Base-by-base conservation (phyloP, 2,329 filamentous ascomycete genomes). In the Ascochyta lentis region DNA sequence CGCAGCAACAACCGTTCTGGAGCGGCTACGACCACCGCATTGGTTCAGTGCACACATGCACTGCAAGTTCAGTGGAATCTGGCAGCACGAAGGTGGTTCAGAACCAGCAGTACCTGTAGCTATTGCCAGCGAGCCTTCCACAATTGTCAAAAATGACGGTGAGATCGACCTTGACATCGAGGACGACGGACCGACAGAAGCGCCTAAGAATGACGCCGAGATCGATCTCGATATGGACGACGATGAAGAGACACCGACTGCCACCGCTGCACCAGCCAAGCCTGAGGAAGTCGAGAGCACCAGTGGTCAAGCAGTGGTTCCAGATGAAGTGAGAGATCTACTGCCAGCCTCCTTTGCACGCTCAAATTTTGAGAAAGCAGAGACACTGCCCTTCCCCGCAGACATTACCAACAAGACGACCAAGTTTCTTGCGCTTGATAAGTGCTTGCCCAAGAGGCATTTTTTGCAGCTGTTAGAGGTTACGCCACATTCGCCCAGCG, bases 11-110 rank as follows among this genome's bases (percentile, higher is more conserved):
- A 86, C 89, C 64, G 87, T 96, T 19, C 84, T 98, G 76, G 88
- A 96, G 70, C 84, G 90, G 27, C 76, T 99, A 48, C 83, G 92
- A 48, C 95, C 95, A 9, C 83, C 84, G 0, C 89, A 92, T 72
- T 99, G 95, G 95, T 97, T 98, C 63, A 82, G 79, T 34, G 95
- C 93, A 3, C 95, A 99, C 76, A 77, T 98, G 78, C 95, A 99
- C 76, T 88, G 90, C 79, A 96, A 94, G 71, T 98, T 89, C 72
- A 77, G 88, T 0, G 95, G 93, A 0, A 58, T 81, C 1, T 75
- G 87, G 43, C 68, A 81, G 6, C 80, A 87, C 59, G 42, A 39
- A 39, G 49, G 43, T 40, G 48, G 44, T 8, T 72, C 75, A 15
- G 67, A 78, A 13, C 67, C 70, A 24, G 48, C 27, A 7, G 50